These are phyloP conservation scores for Hypericum androsaemum DNA, from an alignment of 345 rosid species.

Conservation along the genomic window DNA sequence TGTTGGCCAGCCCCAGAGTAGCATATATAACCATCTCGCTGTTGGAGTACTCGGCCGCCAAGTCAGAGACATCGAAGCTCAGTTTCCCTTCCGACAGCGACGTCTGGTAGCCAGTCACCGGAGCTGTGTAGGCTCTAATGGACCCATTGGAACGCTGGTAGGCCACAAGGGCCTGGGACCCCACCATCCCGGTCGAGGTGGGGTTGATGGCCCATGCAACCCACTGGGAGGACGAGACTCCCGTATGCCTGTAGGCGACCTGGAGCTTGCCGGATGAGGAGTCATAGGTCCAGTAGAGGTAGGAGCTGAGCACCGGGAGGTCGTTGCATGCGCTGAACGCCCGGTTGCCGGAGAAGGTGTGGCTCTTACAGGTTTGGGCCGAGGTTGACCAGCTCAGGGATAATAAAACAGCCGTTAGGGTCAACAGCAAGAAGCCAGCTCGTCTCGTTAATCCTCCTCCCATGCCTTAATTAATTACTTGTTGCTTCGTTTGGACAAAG, in stretches of 20 bases:
- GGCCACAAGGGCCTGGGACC: slow-evolving; percentile 77
- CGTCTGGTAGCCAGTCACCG: slow-evolving; percentile 43
- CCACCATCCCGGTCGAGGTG: slow-evolving; percentile 49
- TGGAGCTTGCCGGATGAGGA: slow-evolving; percentile 41
- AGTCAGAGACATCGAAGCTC: slow-evolving; percentile 52
- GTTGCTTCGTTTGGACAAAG: too few species aligned
- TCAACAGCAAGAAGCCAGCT: too few species aligned
- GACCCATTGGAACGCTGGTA: slow-evolving; percentile 46
- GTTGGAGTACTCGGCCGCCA: slow-evolving; percentile 42
- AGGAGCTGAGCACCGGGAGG: slow-evolving; percentile 66
- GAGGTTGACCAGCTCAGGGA: slow-evolving; percentile 12
- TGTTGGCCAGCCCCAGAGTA: slow-evolving; percentile 32
- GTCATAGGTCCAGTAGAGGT: slow-evolving; percentile 59
- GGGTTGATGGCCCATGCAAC: slow-evolving; percentile 96
- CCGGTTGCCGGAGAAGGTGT: slow-evolving; percentile 50
- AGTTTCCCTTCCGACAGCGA: slow-evolving; percentile 40
- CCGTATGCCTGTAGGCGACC: slow-evolving; percentile 66
- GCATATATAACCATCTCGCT: slow-evolving; percentile 69
- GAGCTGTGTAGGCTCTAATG: slow-evolving; percentile 56
- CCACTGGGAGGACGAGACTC: slow-evolving; percentile 44
- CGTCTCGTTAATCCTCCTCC: too few species aligned
- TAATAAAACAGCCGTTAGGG: too few species aligned
- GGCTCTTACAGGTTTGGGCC: slow-evolving; percentile 53
- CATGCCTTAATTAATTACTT: too few species aligned
- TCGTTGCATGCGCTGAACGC: slow-evolving; percentile 53